Conservation (phyloP, 371 early-diverging fungal species). For the Fennellomyces sp. region DNA sequence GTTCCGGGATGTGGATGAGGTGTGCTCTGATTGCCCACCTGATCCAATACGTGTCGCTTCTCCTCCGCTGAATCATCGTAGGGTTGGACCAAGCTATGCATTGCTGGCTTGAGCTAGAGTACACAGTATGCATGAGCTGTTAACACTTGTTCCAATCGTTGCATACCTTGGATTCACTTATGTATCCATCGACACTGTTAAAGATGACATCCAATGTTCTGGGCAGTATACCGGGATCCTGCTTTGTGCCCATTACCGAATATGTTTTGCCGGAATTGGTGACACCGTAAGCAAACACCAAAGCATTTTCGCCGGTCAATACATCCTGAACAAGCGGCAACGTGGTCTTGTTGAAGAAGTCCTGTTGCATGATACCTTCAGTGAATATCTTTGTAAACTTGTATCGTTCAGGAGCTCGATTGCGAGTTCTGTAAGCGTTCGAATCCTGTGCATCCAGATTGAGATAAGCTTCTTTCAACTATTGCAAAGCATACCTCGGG, state of each 20-base stretch:
- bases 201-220: slow-evolving; percentile 65
- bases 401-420: slow-evolving; percentile 57
- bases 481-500: slow-evolving; percentile 28
- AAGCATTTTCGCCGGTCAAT: slow-evolving; percentile 62
- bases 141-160: neutral
- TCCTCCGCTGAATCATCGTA: slow-evolving; percentile 38
- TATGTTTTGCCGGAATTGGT: slow-evolving; percentile 88
- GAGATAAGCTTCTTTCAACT: neutral
- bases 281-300: slow-evolving; percentile 77
- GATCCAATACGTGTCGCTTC: slow-evolving; percentile 27
- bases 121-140: neutral
- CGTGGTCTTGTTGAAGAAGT: slow-evolving; percentile 64
- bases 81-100: slow-evolving; percentile 44
- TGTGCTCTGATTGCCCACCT: slow-evolving; percentile 10
- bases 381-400: slow-evolving; percentile 68
- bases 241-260: slow-evolving; percentile 61
- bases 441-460: slow-evolving; percentile 17
- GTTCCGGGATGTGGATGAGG: slow-evolving; percentile 12
- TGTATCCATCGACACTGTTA: slow-evolving; percentile 37
- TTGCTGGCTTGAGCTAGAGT: slow-evolving; percentile 41
- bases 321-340: slow-evolving; percentile 56
- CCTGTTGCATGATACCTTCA: slow-evolving; percentile 50
- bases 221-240: slow-evolving; percentile 63
- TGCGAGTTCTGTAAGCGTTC: slow-evolving; percentile 44
- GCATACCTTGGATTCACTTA: slow-evolving; percentile 37